Percentiles rank a stretch among this genome's conserved stretches.
phyloP scores from a whole-genome alignment of 169 alveolate genomes.

The Theileria annulata region DNA sequence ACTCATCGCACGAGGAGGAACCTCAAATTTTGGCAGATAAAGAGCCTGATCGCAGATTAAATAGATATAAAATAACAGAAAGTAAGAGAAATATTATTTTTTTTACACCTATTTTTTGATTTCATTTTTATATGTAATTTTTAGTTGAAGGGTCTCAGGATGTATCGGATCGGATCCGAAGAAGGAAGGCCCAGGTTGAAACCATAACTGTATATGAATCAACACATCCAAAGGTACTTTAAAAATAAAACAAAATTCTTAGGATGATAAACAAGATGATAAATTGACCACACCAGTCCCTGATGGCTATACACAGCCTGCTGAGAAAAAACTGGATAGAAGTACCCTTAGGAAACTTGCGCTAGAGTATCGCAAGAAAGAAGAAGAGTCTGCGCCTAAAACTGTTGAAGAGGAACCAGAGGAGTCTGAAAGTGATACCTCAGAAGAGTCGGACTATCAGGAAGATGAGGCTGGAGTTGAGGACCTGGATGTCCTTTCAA shows the following conservation, averaged over 20 bases:
- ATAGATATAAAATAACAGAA: slow-evolving; percentile 16
- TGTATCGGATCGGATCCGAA: slow-evolving; percentile 14
- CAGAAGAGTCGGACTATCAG: neutral
- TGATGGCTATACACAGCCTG: neutral
- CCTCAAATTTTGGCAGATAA: slow-evolving; percentile 19
- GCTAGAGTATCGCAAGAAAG: slow-evolving; percentile 58
- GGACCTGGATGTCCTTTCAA: slow-evolving; percentile 2
- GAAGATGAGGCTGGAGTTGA: slow-evolving; percentile 4
- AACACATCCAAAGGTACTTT: neutral
- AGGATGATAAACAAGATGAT: neutral
- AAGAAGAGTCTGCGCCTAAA: slow-evolving; percentile 17
- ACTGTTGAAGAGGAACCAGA: slow-evolving; percentile 25
- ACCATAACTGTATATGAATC: slow-evolving; percentile 1
- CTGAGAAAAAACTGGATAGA: slow-evolving; percentile 14
- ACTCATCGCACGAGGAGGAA: slow-evolving; percentile 12
- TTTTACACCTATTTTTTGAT: neutral
- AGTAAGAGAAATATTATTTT: slow-evolving; percentile 11
- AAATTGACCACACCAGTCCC: neutral
- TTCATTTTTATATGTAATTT: neutral
- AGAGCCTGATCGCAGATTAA: slow-evolving; percentile 56
- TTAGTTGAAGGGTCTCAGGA: slow-evolving; percentile 22
- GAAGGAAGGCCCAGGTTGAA: slow-evolving; percentile 38
- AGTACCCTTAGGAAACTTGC: slow-evolving; percentile 41
- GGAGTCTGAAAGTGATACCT: slow-evolving; percentile 32
- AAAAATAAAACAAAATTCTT: neutral